Evolutionary conservation across 345 rosid species (phyloP), one percentile per base, ranked within the genome.

Genomic region (Citrus mangshanensis): DNA sequence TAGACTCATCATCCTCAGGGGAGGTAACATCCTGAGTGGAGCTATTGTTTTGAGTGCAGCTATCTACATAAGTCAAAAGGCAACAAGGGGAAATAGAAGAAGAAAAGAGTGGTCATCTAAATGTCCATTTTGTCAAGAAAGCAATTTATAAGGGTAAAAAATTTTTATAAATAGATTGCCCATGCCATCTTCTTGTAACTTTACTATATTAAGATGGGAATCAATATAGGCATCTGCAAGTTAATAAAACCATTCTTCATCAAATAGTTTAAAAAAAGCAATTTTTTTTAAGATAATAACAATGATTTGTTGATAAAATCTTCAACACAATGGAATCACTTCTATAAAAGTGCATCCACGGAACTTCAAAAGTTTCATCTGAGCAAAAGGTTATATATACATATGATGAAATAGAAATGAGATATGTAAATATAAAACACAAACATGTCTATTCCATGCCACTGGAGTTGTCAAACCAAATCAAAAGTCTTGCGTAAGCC

Each of bases 1-100:
- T 91, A 64, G 92, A 85, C 63, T 91, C 95, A 58, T 91, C 94
- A 82, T 6, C 84, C 82, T 90, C 92, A 82, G 70, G 70, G 56
- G 82, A 84, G 82, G 73, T 80, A 68, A 77, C 64, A 27, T 86
- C 89, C 73, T 77, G 74, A 73, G 72, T 51, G 2, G 70, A 58
- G 73, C 77, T 77, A 66, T 83, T 83, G 6, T 81, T 81, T 82
- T 88, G 80, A 65, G 73, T 75, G 69, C 70, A 32, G 21, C 61
- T 76, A 80, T 81, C 91, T 89, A 78, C 40, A 79, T 55, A 82
- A 81, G 61, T 70, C 58, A 73, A 68, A 59, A 79, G 8, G 73
- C 77, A 81, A 70, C 1, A 5, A 37, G 63, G 35, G 56, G 27
- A 25, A 59, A 4, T 32, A 59, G 59, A 68, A 32, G 54, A 19